These are phyloP conservation scores for Phytopythium cucurbitacearum DNA, from an alignment of 352 stramenopile species.

Conservation along the genomic window DNA sequence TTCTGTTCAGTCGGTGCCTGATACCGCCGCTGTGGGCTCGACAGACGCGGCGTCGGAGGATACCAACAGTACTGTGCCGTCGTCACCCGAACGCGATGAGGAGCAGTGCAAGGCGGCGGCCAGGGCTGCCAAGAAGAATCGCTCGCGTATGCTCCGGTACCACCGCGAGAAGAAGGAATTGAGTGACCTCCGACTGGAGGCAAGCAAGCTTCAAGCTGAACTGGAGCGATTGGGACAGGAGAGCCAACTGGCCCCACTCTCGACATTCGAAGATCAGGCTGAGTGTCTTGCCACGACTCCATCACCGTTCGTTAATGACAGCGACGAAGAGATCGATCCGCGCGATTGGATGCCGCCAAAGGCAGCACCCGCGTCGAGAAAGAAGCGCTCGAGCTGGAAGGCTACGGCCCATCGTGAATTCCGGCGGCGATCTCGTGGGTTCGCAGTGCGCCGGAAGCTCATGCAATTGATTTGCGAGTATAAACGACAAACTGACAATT, in stretches of 20 bases:
- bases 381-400: neutral
- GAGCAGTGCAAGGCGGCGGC: no score
- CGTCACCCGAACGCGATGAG: no score
- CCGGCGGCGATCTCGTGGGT: neutral
- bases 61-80: no score
- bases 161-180: neutral
- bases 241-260: neutral
- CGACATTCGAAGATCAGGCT: no score
- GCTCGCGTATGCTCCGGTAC: slow-evolving; percentile 1
- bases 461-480: neutral
- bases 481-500: neutral
- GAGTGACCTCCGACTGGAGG: neutral
- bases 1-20: neutral
- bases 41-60: slow-evolving; percentile 2
- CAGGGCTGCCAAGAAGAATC: neutral
- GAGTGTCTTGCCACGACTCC: neutral
- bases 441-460: slow-evolving; percentile 1
- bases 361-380: neutral
- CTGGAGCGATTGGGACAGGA: neutral
- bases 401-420: neutral
- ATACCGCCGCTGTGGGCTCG: neutral
- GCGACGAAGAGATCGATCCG: neutral
- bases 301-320: slow-evolving; percentile 1
- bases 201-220: neutral
- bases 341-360: neutral